Evolutionary conservation across 2,329 filamentous ascomycete species (phyloP).

Genomic region (Fusarium brevicatenulatum): DNA sequence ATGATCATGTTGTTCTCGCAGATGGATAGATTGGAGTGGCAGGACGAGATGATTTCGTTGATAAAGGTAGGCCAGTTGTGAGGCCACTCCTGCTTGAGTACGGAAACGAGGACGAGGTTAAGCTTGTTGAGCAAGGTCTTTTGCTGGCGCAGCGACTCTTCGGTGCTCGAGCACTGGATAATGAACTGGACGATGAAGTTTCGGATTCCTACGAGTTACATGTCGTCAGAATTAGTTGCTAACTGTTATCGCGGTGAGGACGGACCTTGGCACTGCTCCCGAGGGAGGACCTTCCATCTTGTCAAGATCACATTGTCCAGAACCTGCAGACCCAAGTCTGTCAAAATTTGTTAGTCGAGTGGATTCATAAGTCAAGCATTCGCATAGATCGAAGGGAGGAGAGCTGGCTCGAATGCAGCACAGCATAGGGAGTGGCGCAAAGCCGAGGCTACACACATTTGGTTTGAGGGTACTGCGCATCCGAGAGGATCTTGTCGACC

Average conservation of each 20-base stretch:
- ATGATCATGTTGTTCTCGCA: conserved; percentile 99
- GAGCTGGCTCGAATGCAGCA: neutral
- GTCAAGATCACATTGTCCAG: conserved; percentile 99
- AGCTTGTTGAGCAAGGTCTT: conserved; percentile 96
- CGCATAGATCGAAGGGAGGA: neutral
- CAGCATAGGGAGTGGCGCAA: conserved; percentile 22
- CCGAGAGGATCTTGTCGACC: conserved; percentile 95
- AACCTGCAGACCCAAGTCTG: conserved; percentile 93
- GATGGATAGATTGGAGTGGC: conserved; percentile 93
- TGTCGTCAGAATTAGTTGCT: conserved; percentile 21
- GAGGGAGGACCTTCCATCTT: conserved; percentile 96
- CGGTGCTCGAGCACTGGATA: conserved; percentile 89
- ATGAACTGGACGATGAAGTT: conserved; percentile 99
- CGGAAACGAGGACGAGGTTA: conserved; percentile 95
- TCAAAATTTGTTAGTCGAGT: conserved; percentile 41
- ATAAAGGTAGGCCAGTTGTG: conserved; percentile 99
- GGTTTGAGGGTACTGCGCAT: conserved; percentile 92
- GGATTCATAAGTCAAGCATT: conserved; percentile 5
- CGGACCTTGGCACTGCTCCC: conserved; percentile 91
- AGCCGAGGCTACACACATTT: conserved; percentile 75
- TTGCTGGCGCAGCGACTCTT: conserved; percentile 86
- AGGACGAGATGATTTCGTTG: conserved; percentile 98
- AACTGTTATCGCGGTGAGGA: conserved; percentile 11
- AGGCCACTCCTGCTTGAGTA: conserved; percentile 99
- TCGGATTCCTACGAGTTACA: conserved; percentile 77